Evolutionary conservation across 768 basidiomycete genomes (phyloP).

Genomic region (Fistulinella prunicolor): DNA sequence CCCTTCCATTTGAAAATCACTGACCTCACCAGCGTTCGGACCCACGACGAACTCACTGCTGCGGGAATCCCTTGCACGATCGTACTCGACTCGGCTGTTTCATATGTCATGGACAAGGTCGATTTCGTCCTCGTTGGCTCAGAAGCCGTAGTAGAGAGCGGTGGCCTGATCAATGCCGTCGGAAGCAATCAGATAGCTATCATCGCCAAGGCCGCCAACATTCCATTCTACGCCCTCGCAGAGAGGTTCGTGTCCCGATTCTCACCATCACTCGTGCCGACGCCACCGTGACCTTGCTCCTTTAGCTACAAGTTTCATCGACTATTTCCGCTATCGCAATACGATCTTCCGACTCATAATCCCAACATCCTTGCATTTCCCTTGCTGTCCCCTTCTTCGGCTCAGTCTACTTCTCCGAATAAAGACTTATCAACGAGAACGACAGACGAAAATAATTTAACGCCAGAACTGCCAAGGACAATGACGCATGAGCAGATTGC

Average conservation of each 20-base stretch:
- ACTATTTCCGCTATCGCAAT: constrained; percentile 88
- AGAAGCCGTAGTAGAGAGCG: constrained; percentile 97
- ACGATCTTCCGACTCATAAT: constrained; percentile 83
- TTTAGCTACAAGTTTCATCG: constrained; percentile 95
- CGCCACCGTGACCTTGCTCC: constrained; percentile 22
- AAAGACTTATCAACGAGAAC: constrained; percentile 3
- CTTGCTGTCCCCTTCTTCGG: constrained; percentile 25
- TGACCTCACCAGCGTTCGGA: constrained; percentile 64
- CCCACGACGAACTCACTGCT: constrained; percentile 80
- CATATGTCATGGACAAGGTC: constrained; percentile 95
- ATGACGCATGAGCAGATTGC: constrained; percentile 85
- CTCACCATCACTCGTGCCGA: constrained; percentile 17
- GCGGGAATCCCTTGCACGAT: constrained; percentile 95
- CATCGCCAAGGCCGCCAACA: constrained; percentile 90
- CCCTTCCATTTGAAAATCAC: constrained; percentile 5
- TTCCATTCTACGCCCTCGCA: constrained; percentile 94
- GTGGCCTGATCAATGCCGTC: constrained; percentile 87
- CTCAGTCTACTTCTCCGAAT: constrained; percentile 1
- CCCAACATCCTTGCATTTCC: constrained; percentile 72
- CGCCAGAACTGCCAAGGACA: constrained; percentile 10
- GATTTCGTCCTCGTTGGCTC: constrained; percentile 96
- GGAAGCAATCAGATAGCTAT: constrained; percentile 97
- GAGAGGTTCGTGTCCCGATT: constrained; percentile 60
- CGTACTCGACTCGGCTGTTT: constrained; percentile 93
- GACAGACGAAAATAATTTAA: constrained; percentile 2